Evolutionary conservation across 2,329 filamentous ascomycete genomes (phyloP).

Genomic region (Colletotrichum lentis): DNA sequence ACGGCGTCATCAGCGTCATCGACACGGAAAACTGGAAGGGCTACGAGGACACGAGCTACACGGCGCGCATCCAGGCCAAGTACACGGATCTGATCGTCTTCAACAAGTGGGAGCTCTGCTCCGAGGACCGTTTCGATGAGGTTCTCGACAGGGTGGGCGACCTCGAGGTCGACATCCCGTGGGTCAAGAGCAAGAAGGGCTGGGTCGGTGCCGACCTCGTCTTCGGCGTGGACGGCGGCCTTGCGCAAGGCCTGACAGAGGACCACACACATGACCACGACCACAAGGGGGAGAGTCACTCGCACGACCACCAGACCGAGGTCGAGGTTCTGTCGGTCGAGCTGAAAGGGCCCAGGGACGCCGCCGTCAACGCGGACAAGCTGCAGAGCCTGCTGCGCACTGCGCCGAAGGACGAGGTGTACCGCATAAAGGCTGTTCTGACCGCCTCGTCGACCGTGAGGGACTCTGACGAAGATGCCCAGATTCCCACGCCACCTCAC

Average conservation of each 20-base stretch:
- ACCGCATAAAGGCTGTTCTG: slow-evolving; percentile 84
- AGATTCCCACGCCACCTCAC: slow-evolving; percentile 44
- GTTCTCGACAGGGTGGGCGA: slow-evolving; percentile 82
- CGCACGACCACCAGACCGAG: slow-evolving; percentile 77
- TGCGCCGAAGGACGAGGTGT: slow-evolving; percentile 91
- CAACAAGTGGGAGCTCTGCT: slow-evolving; percentile 88
- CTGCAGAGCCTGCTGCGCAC: slow-evolving; percentile 72
- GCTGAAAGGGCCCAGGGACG: slow-evolving; percentile 57
- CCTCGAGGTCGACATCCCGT: slow-evolving; percentile 80
- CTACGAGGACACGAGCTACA: slow-evolving; percentile 90
- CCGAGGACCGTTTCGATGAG: slow-evolving; percentile 77
- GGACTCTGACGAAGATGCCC: slow-evolving; percentile 60
- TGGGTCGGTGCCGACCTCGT: slow-evolving; percentile 80
- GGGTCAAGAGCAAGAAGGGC: slow-evolving; percentile 85
- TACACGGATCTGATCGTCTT: slow-evolving; percentile 92
- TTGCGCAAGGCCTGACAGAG: slow-evolving; percentile 66
- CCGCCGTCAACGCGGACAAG: slow-evolving; percentile 64
- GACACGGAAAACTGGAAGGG: slow-evolving; percentile 96
- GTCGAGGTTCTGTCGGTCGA: slow-evolving; percentile 91
- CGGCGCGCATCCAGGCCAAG: slow-evolving; percentile 83
- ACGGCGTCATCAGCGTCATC: slow-evolving; percentile 88
- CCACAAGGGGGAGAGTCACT: slow-evolving; percentile 47
- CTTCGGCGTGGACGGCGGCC: slow-evolving; percentile 85
- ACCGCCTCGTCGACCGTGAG: slow-evolving; percentile 56
- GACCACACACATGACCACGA: slow-evolving; percentile 49